Conservation (phyloP, 441 rosid genomes). For the Eugenia klotzschiana region DNA sequence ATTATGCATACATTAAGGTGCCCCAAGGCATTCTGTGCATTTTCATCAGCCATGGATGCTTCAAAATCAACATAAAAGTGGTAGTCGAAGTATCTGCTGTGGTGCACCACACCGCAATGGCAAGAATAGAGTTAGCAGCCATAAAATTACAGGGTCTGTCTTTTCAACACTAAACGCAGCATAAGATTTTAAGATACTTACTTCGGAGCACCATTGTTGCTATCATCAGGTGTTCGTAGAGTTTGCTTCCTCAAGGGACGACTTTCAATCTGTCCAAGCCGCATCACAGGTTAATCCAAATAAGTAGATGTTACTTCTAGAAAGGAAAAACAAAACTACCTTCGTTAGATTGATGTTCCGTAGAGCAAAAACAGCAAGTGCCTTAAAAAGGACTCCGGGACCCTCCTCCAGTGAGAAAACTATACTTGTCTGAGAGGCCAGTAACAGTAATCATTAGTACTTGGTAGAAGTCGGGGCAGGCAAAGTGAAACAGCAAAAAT, state of each 20-base stretch:
- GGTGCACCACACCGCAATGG: neutral
- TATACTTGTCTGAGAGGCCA: conserved; percentile 64
- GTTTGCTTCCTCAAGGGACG: conserved; percentile 77
- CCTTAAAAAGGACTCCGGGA: conserved; percentile 93
- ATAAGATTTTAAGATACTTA: conserved; percentile 8
- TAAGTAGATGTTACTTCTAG: neutral
- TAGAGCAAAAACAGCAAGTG: conserved; percentile 92
- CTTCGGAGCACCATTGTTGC: conserved; percentile 34
- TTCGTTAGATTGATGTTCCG: conserved; percentile 80
- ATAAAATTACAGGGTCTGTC: neutral
- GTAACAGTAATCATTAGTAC: neutral
- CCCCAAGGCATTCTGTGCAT: conserved; percentile 83
- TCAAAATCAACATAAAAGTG: conserved; percentile 95
- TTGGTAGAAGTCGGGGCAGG: neutral
- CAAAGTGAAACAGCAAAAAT: neutral
- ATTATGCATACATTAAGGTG: conserved; percentile 52
- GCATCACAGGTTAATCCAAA: conserved; percentile 3
- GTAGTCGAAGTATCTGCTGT: conserved; percentile 67
- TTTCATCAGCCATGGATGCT: conserved; percentile 93
- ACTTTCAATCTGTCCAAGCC: conserved; percentile 64
- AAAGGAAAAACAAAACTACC: conserved; percentile 19
- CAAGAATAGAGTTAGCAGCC: neutral
- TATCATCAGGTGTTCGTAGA: conserved; percentile 52
- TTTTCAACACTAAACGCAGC: neutral
- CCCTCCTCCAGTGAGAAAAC: conserved; percentile 97